A percentile compares a stretch with the other conserved stretches of the same genome.
These are phyloP conservation scores for Agrocybe pediades DNA, from an alignment of 768 basidiomycete genomes.

Conservation along the genomic window DNA sequence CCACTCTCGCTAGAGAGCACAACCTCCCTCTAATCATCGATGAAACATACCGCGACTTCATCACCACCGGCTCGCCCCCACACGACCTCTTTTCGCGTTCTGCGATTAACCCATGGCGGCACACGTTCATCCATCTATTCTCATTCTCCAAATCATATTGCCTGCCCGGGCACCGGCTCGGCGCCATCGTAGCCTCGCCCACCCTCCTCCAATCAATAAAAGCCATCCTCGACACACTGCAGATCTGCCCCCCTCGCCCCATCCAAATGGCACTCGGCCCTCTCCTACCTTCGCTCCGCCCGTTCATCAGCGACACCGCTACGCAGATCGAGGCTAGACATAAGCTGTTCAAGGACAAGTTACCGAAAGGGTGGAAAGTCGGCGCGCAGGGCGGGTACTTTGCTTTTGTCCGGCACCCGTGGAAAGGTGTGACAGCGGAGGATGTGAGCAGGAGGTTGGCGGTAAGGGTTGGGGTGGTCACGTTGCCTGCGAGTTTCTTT, in stretches of 20 bases:
- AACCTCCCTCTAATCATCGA: slow-evolving; percentile 76
- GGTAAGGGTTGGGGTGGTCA: slow-evolving; percentile 61
- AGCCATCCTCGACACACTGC: slow-evolving; percentile 72
- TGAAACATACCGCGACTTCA: slow-evolving; percentile 87
- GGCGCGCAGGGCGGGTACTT: slow-evolving; percentile 74
- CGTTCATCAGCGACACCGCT: slow-evolving; percentile 55
- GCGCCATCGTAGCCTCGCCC: slow-evolving; percentile 66
- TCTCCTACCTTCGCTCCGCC: slow-evolving; percentile 52
- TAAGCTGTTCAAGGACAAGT: slow-evolving; percentile 46
- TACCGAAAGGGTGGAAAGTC: slow-evolving; percentile 62
- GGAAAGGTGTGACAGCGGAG: slow-evolving; percentile 41
- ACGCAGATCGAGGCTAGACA: slow-evolving; percentile 52
- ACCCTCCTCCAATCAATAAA: slow-evolving; percentile 47
- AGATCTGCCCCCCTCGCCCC: slow-evolving; percentile 77
- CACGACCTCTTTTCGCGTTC: slow-evolving; percentile 53
- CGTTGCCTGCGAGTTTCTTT: slow-evolving; percentile 71
- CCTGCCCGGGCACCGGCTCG: slow-evolving; percentile 83
- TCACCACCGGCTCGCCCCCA: slow-evolving; percentile 48
- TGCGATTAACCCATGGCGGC: slow-evolving; percentile 56
- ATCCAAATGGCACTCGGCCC: slow-evolving; percentile 67
- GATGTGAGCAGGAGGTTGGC: slow-evolving; percentile 64
- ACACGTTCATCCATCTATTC: slow-evolving; percentile 66
- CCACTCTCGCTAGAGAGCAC: slow-evolving; percentile 52
- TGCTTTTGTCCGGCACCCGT: slow-evolving; percentile 76
- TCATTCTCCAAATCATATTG: slow-evolving; percentile 83